phyloP scores from a whole-genome alignment of 2,329 filamentous ascomycete species.

The Phyllosticta paracitricarpa region DNA sequence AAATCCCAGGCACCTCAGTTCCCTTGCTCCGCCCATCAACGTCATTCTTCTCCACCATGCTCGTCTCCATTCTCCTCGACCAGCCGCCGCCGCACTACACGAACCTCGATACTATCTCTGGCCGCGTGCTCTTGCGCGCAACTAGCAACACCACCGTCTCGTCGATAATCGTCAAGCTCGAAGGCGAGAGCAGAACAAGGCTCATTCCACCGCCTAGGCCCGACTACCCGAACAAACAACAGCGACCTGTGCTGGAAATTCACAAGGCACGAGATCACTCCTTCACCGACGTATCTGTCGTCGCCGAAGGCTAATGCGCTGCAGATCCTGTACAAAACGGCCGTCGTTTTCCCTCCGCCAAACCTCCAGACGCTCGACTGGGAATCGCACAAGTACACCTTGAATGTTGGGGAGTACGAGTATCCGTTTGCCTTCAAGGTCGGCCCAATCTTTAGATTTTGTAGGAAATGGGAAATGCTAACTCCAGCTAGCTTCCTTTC shows the following conservation, averaged over 20 bases:
- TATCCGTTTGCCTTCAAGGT: conserved; percentile 74
- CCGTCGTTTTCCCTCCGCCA: conserved; percentile 60
- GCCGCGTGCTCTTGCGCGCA: conserved; percentile 39
- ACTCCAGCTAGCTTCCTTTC: conserved; percentile 39
- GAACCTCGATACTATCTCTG: conserved; percentile 65
- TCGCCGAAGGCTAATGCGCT: not conserved
- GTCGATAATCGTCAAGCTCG: conserved; percentile 67
- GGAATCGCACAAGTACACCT: conserved; percentile 42
- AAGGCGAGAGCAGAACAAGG: conserved; percentile 66
- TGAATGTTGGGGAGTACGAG: conserved; percentile 61
- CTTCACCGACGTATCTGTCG: no score
- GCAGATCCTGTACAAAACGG: conserved; percentile 63
- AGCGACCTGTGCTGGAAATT: conserved; percentile 39
- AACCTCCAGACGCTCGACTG: conserved; percentile 24
- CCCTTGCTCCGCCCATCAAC: not conserved
- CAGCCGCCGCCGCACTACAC: conserved; percentile 62
- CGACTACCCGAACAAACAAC: conserved; percentile 24
- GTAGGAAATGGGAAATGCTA: not conserved
- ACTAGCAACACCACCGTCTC: conserved; percentile 36
- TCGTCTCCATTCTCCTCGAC: conserved; percentile 57
- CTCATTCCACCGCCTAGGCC: conserved; percentile 39
- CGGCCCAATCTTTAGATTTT: conserved; percentile 14
- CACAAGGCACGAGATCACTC: conserved; percentile 32
- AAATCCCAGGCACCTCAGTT: not conserved
- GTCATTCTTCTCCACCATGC: conserved; percentile 37